Base-by-base conservation (phyloP, 352 stramenopile genomes). In the Aphanomyces cochlioides region DNA sequence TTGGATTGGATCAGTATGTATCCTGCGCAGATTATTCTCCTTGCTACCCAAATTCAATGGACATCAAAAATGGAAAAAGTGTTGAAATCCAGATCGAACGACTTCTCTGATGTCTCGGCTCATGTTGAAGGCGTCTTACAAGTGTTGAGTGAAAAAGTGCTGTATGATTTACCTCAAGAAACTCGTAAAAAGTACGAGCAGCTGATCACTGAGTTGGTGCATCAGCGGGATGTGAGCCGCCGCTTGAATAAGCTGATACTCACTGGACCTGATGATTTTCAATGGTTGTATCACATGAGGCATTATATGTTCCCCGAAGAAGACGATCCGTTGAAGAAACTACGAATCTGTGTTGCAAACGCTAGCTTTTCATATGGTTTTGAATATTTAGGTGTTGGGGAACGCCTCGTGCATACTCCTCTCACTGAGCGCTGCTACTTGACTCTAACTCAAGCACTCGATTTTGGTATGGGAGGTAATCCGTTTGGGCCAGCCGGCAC, bases 151-250 rank as follows among this genome's bases (percentile, higher is more conserved):
- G 94, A 98, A 76, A 96, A 94, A 36, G 95, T 99, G 39, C 84
- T 98, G 8, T 83, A 87, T 3, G 94, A 99, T 78, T 83, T 98
- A 28, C 96, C 96, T 43, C 90, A 92, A 37, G 91, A 98, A 67
- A 88, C 97, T 15, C 87, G 96, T 15, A 98, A 98, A 79, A 99
- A 99, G 78, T 99, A 99, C 75, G 98, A 99, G 69, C 98, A 99
- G 78, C 85, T 99, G 10, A 99, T 99, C 75, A 99, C 98, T 10
- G 98, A 99, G 77, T 86, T 99, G n/a, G 98, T 99, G 19, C 97
- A 99, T 72, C 96, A 99, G 72, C 96, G 98, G 67, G 98, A 99
- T 78, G 96, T 99, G 34, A 98, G 89, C 17, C 92, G 95, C 66
- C 90, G 85, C 36, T 89, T 99, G 68, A 90, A 89, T 34, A 82